phyloP scores from a whole-genome alignment of 495 filamentous ascomycete genomes.

The Xylaria longipes region DNA sequence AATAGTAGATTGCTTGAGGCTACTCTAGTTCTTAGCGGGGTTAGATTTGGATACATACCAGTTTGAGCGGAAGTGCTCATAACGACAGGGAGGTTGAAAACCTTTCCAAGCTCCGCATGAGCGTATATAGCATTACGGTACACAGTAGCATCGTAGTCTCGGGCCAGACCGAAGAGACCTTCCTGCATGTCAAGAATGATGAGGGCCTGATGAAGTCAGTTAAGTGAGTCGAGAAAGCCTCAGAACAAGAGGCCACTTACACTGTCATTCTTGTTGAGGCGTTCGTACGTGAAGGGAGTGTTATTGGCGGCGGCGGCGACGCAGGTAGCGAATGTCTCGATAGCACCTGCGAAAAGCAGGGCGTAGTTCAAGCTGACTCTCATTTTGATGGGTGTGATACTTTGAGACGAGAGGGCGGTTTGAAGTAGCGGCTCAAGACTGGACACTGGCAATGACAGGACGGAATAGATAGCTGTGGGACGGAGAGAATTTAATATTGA shows the following conservation, averaged over 20 bases:
- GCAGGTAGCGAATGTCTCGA: neutral
- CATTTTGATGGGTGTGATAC: neutral
- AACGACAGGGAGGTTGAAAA: slow-evolving; percentile 72
- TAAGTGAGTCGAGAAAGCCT: neutral
- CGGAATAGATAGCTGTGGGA: neutral
- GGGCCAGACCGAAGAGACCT: slow-evolving; percentile 68
- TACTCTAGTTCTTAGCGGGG: too few relatives aligned
- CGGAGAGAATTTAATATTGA: neutral
- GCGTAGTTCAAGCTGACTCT: neutral
- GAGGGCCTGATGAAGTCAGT: slow-evolving; percentile 51
- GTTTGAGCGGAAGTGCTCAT: slow-evolving; percentile 72
- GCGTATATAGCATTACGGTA: slow-evolving; percentile 73
- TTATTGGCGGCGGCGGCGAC: too few relatives aligned
- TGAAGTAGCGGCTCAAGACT: neutral
- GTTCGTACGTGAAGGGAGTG: slow-evolving; percentile 37
- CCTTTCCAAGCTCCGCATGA: slow-evolving; percentile 68
- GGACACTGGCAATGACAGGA: neutral
- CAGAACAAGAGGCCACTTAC: slow-evolving; percentile 45
- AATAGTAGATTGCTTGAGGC: too few relatives aligned
- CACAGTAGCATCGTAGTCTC: slow-evolving; percentile 66
- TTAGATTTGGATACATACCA: slow-evolving; percentile 30
- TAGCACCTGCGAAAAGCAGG: neutral
- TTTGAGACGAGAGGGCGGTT: neutral
- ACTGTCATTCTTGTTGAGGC: slow-evolving; percentile 62
- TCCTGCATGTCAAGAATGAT: slow-evolving; percentile 76